Evolutionary conservation across 257 asterid species (phyloP).

Genomic region (Solanum appendiculatum): DNA sequence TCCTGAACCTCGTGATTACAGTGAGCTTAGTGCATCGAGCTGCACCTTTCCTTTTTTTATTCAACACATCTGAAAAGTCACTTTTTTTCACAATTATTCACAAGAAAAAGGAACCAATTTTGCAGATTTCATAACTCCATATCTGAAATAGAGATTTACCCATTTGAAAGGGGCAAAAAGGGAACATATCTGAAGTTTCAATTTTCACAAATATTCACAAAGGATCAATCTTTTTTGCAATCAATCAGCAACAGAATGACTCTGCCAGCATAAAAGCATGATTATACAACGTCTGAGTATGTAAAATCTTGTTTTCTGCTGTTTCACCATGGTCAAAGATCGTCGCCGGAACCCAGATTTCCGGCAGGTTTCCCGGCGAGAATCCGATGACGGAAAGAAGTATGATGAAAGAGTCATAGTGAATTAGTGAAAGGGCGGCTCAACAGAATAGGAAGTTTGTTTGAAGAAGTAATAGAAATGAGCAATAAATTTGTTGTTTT

Average conservation of each 20-base stretch:
- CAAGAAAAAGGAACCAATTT: not conserved
- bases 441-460: not conserved
- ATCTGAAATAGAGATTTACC: not conserved
- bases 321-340: slow-evolving; percentile 22
- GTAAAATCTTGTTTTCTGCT: slow-evolving; percentile 28
- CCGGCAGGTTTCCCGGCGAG: slow-evolving; percentile 8
- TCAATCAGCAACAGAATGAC: slow-evolving; percentile 19
- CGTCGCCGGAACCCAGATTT: slow-evolving; percentile 14
- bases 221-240: not conserved
- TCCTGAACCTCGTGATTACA: not conserved
- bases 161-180: not conserved
- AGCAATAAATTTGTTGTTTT: not conserved
- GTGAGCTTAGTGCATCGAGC: not conserved
- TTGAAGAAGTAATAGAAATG: not conserved
- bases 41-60: not conserved
- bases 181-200: not conserved
- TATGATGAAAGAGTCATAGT: not conserved
- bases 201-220: not conserved
- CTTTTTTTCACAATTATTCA: not conserved
- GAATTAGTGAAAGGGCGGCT: not conserved
- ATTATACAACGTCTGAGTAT: slow-evolving; percentile 31
- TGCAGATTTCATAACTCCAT: not conserved
- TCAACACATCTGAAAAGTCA: not conserved
- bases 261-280: slow-evolving; percentile 34
- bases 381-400: slow-evolving; percentile 1